These are phyloP conservation scores for Fusarium azukiicola DNA, from an alignment of 2,329 filamentous ascomycete species.

Conservation along the genomic window DNA sequence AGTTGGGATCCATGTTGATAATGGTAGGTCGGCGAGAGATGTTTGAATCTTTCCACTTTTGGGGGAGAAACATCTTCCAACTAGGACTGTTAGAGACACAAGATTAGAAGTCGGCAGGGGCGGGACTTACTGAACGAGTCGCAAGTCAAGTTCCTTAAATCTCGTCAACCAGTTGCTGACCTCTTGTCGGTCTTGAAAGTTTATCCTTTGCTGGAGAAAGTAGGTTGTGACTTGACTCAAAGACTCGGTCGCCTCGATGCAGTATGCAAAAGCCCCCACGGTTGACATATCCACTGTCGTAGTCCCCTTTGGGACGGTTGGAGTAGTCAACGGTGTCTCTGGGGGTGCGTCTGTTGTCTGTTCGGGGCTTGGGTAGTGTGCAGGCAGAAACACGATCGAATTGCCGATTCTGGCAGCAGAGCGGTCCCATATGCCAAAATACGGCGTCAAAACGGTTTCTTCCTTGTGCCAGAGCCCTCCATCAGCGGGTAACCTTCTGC, in stretches of 20 bases:
- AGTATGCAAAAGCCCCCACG: conserved; percentile 70
- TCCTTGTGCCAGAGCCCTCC: conserved; percentile 65
- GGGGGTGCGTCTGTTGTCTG: conserved; percentile 37
- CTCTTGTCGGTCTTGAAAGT: conserved; percentile 63
- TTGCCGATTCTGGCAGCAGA: conserved; percentile 64
- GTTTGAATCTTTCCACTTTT: conserved; percentile 61
- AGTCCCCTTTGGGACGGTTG: neutral
- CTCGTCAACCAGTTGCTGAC: conserved; percentile 67
- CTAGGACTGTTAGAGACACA: too few relatives aligned
- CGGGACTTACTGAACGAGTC: conserved; percentile 66
- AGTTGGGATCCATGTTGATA: conserved; percentile 69
- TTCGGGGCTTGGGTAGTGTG: conserved; percentile 54
- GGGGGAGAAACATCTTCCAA: conserved; percentile 60
- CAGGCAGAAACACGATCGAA: conserved; percentile 63
- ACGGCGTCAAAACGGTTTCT: conserved; percentile 64
- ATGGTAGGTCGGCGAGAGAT: conserved; percentile 52
- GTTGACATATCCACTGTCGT: conserved; percentile 58
- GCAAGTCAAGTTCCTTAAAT: conserved; percentile 71
- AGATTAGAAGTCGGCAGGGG: too few relatives aligned
- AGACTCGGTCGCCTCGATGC: conserved; percentile 70
- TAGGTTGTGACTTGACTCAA: conserved; percentile 68
- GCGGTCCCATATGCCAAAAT: conserved; percentile 69
- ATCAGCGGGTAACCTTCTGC: conserved; percentile 59
- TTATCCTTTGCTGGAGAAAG: conserved; percentile 68
- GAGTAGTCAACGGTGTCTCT: conserved; percentile 26